A percentile compares a stretch with the other conserved stretches of the same genome.
phyloP scores from a whole-genome alignment of 352 stramenopile genomes.

The Pythium utonaiense region DNA sequence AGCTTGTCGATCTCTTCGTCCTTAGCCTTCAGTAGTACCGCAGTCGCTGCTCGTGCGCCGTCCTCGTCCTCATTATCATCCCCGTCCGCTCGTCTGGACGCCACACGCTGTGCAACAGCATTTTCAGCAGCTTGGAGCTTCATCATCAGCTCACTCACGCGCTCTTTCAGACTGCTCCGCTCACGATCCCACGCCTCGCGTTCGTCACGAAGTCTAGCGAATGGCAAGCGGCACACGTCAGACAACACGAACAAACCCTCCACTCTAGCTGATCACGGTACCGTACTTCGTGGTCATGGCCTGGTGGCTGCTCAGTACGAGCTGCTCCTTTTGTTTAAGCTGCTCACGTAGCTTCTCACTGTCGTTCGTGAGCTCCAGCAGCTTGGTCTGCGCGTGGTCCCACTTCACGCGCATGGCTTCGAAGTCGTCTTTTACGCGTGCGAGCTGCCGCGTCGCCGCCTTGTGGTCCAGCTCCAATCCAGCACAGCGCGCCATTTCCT shows the following conservation, averaged over 20 bases:
- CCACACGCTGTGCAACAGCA: slow-evolving; percentile 4
- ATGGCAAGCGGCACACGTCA: too few relatives aligned
- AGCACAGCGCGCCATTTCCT: slow-evolving; percentile 38
- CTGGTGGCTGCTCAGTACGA: slow-evolving; percentile 63
- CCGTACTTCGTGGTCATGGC: slow-evolving; percentile 45
- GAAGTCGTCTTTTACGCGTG: slow-evolving; percentile 43
- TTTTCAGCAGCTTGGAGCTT: slow-evolving; percentile 58
- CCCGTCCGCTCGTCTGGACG: neutral
- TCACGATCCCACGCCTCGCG: slow-evolving; percentile 47
- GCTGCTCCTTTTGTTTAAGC: slow-evolving; percentile 66
- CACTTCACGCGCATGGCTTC: slow-evolving; percentile 45
- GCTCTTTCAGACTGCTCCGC: slow-evolving; percentile 44
- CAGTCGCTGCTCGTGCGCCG: slow-evolving; percentile 10
- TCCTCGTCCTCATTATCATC: slow-evolving; percentile 22
- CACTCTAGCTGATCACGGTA: too few relatives aligned
- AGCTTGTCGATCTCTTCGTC: slow-evolving; percentile 55
- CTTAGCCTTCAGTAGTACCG: slow-evolving; percentile 33
- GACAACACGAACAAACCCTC: too few relatives aligned
- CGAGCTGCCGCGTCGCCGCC: slow-evolving; percentile 38
- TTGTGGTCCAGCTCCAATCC: slow-evolving; percentile 63
- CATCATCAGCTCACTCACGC: slow-evolving; percentile 44
- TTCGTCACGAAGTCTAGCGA: slow-evolving; percentile 63
- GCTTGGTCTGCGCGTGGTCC: slow-evolving; percentile 55
- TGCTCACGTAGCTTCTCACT: slow-evolving; percentile 61
- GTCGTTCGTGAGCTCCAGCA: slow-evolving; percentile 48